Percentiles rank a stretch among this genome's conserved stretches.
These are phyloP conservation scores for Ophiostoma pallidulum DNA, from an alignment of 2,329 filamentous ascomycete genomes.

Conservation along the genomic window DNA sequence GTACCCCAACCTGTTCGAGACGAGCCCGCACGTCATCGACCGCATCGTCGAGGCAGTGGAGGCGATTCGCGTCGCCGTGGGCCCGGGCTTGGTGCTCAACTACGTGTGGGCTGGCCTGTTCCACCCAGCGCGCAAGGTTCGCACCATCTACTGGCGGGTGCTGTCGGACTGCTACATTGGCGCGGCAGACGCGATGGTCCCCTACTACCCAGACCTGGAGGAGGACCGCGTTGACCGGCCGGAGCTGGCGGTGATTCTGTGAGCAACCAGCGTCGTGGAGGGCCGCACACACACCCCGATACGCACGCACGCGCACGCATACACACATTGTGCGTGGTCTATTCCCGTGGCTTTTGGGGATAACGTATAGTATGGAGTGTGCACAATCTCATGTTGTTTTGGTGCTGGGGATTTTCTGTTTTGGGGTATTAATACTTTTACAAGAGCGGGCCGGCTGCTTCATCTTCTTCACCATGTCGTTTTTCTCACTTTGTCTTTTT, in stretches of 20 bases:
- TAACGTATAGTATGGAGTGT: too few relatives aligned
- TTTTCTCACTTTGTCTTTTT: too few relatives aligned
- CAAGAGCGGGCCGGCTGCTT: too few relatives aligned
- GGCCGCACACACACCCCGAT: not conserved
- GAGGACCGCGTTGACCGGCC: constrained; percentile 70
- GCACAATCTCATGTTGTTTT: not conserved
- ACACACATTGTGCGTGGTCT: too few relatives aligned
- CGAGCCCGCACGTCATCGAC: constrained; percentile 95
- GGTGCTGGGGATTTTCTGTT: too few relatives aligned
- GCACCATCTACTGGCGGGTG: constrained; percentile 88
- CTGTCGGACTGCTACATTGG: constrained; percentile 98
- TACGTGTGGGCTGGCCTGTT: constrained; percentile 98
- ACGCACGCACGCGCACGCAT: too few relatives aligned
- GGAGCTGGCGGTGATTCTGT: constrained; percentile 77
- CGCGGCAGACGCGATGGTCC: constrained; percentile 86
- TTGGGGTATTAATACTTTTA: not conserved
- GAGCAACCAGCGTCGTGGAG: constrained; percentile 20
- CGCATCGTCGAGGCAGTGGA: constrained; percentile 96
- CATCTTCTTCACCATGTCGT: too few relatives aligned
- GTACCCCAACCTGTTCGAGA: constrained; percentile 96
- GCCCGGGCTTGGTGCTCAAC: constrained; percentile 88
- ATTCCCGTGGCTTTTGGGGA: too few relatives aligned
- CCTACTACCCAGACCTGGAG: constrained; percentile 83
- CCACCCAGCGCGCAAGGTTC: constrained; percentile 90
- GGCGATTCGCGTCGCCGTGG: constrained; percentile 86